Evolutionary conservation across 495 filamentous ascomycete species (phyloP).

Genomic region (Halenospora varia): DNA sequence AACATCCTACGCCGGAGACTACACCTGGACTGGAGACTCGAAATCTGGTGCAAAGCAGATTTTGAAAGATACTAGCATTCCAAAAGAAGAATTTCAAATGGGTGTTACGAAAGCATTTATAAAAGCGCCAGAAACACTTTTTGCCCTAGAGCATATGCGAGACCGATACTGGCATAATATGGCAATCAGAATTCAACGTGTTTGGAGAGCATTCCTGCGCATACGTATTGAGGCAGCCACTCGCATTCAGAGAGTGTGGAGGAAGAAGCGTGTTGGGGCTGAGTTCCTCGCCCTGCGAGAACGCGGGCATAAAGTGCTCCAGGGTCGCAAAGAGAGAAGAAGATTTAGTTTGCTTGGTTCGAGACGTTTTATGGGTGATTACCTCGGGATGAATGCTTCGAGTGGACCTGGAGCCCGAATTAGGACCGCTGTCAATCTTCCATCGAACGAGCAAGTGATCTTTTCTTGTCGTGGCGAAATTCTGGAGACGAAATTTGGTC

Average conservation of each 20-base stretch:
- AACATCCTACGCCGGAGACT: slow-evolving; percentile 93
- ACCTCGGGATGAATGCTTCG: slow-evolving; percentile 78
- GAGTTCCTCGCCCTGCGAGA: slow-evolving; percentile 87
- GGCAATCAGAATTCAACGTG: slow-evolving; percentile 94
- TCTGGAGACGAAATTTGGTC: slow-evolving; percentile 87
- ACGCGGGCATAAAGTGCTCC: slow-evolving; percentile 79
- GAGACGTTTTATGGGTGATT: slow-evolving; percentile 91
- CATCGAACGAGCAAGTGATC: slow-evolving; percentile 64
- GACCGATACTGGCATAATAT: slow-evolving; percentile 99
- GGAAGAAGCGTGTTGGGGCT: slow-evolving; percentile 80
- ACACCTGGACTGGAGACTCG: slow-evolving; percentile 88
- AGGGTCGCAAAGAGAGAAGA: slow-evolving; percentile 83
- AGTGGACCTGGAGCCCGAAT: slow-evolving; percentile 81
- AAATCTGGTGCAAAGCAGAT: slow-evolving; percentile 89
- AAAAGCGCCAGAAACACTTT: slow-evolving; percentile 96
- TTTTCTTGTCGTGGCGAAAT: slow-evolving; percentile 91
- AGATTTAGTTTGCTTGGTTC: slow-evolving; percentile 88
- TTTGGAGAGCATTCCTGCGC: slow-evolving; percentile 92
- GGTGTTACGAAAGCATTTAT: slow-evolving; percentile 97
- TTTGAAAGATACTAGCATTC: slow-evolving; percentile 92
- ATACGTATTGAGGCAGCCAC: slow-evolving; percentile 91
- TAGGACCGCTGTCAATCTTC: slow-evolving; percentile 58
- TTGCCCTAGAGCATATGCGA: slow-evolving; percentile 95
- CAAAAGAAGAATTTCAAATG: slow-evolving; percentile 93
- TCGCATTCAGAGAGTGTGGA: slow-evolving; percentile 92